Conservation (phyloP, 2,329 filamentous ascomycete species). For the Stemphylium vesicarium region DNA sequence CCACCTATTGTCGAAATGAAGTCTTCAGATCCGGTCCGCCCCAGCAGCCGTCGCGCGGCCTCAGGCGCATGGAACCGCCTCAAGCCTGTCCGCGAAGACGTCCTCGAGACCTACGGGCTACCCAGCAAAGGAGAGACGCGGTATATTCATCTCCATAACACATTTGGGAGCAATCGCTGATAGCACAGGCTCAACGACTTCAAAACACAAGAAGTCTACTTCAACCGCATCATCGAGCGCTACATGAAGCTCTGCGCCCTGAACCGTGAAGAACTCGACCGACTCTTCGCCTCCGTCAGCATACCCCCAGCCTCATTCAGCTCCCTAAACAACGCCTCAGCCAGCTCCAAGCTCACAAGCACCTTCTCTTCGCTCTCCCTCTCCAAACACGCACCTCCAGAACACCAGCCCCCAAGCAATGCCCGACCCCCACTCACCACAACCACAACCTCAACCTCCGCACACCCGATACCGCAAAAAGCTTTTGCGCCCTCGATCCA, state of each 20-base stretch:
- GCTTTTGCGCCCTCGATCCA: slow-evolving; percentile 45
- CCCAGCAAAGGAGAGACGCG: slow-evolving; percentile 90
- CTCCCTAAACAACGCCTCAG: slow-evolving; percentile 5
- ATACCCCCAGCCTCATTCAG: slow-evolving; percentile 4
- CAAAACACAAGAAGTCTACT: slow-evolving; percentile 84
- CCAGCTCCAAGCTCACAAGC: slow-evolving; percentile 15
- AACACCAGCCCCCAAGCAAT: neutral
- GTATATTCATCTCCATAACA: slow-evolving; percentile 54
- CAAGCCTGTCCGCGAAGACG: slow-evolving; percentile 75
- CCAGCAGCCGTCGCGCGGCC: slow-evolving; percentile 46
- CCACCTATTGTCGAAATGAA: slow-evolving; percentile 28
- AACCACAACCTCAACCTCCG: slow-evolving; percentile 8
- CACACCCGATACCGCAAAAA: slow-evolving; percentile 33
- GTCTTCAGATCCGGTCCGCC: slow-evolving; percentile 40
- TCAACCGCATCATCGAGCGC: slow-evolving; percentile 82
- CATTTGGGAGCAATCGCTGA: neutral
- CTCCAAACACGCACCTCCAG: slow-evolving; percentile 26
- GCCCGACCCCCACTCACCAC: neutral
- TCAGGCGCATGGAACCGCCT: slow-evolving; percentile 56
- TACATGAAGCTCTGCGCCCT: slow-evolving; percentile 90
- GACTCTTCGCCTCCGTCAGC: slow-evolving; percentile 73
- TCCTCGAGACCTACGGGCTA: slow-evolving; percentile 80
- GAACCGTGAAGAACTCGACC: slow-evolving; percentile 74
- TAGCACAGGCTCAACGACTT: slow-evolving; percentile 59
- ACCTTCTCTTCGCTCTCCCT: slow-evolving; percentile 25